Percentiles rank a stretch among this genome's conserved stretches.
Conservation (phyloP, 139 green algal species). For the Chlamydomonas asymmetrica region DNA sequence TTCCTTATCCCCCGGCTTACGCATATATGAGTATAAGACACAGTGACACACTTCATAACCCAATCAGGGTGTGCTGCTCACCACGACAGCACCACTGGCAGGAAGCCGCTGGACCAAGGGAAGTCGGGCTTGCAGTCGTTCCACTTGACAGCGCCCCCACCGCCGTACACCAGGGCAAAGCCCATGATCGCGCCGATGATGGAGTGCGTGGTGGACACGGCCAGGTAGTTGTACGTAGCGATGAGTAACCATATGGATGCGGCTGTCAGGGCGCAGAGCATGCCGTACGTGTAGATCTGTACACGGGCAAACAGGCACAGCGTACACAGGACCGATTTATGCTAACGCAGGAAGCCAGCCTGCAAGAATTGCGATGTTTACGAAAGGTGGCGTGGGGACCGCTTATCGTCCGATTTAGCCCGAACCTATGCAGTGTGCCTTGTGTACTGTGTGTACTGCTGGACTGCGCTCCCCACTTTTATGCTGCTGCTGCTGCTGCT, state of each 20-base stretch:
- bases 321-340: neutral
- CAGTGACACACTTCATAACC: too few relatives aligned
- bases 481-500: too few relatives aligned
- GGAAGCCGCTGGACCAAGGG: constrained; percentile 17
- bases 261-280: constrained; percentile 43
- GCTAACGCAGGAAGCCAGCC: neutral
- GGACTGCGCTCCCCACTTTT: too few relatives aligned
- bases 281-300: constrained; percentile 51
- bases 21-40: too few relatives aligned
- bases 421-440: too few relatives aligned
- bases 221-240: constrained; percentile 52
- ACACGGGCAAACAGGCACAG: neutral
- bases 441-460: too few relatives aligned
- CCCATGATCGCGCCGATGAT: constrained; percentile 52
- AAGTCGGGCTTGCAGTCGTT: constrained; percentile 14
- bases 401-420: too few relatives aligned
- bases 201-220: constrained; percentile 65
- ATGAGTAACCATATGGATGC: constrained; percentile 46
- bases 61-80: neutral
- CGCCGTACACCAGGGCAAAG: constrained; percentile 41
- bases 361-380: neutral
- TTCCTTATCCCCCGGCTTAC: too few relatives aligned
- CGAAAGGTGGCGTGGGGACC: neutral
- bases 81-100: constrained; percentile 26
- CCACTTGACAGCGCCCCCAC: constrained; percentile 29